Evolutionary conservation across 2,329 filamentous ascomycete species (phyloP).

Genomic region (Botryotinia narcissicola): DNA sequence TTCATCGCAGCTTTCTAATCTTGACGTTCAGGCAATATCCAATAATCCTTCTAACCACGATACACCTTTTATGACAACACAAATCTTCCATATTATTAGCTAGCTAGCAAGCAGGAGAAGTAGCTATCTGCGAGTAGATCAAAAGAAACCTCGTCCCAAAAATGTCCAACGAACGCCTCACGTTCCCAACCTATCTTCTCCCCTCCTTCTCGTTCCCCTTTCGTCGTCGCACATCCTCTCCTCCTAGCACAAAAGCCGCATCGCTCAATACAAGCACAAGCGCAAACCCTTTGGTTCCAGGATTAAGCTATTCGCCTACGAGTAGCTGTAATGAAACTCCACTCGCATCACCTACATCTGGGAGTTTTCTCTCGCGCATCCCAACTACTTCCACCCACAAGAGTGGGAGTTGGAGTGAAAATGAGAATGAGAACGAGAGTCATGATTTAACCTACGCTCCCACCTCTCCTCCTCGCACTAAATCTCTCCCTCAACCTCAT

Average conservation of each 20-base stretch:
- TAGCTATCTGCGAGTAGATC: neutral
- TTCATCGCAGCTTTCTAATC: neutral
- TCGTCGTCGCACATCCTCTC: conserved; percentile 41
- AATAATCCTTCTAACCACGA: neutral
- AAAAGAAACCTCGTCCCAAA: neutral
- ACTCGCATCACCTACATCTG: conserved; percentile 6
- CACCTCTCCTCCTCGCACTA: neutral
- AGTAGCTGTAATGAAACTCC: conserved; percentile 37
- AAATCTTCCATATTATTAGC: neutral
- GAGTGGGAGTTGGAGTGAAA: neutral
- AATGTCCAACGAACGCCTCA: conserved; percentile 24
- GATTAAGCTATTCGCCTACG: conserved; percentile 39
- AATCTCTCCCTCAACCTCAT: neutral
- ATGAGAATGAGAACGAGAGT: neutral
- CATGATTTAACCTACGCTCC: neutral
- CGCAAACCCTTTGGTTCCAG: conserved; percentile 31
- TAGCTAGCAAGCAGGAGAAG: neutral
- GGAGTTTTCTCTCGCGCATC: conserved; percentile 3
- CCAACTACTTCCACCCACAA: neutral
- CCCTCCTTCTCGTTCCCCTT: conserved; percentile 50
- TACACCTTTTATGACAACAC: neutral
- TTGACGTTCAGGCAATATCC: neutral
- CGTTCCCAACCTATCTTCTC: conserved; percentile 52
- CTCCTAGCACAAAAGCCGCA: conserved; percentile 34
- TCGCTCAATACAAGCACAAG: neutral